phyloP scores from a whole-genome alignment of 2,329 filamentous ascomycete species.

The Didymella sp. region DNA sequence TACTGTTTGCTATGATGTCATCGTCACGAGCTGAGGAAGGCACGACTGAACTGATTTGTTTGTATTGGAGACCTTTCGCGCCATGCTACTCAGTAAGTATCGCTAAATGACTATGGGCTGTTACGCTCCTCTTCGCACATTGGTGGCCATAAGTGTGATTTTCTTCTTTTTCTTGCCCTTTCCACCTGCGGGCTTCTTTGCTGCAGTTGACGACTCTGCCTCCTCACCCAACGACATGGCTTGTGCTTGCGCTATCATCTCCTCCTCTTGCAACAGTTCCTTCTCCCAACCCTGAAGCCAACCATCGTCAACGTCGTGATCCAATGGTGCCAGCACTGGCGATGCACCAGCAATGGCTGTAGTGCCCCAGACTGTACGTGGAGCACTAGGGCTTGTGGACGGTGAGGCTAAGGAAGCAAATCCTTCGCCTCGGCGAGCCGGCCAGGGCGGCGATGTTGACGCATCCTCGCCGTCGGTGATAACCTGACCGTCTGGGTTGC shows the following conservation, averaged over 20 bases:
- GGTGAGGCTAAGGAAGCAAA: conserved; percentile 76
- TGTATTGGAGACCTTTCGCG: conserved; percentile 33
- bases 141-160: conserved; percentile 73
- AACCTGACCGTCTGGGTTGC: conserved; percentile 33
- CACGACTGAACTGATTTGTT: conserved; percentile 4
- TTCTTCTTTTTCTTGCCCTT: conserved; percentile 73
- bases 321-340: conserved; percentile 59
- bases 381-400: conserved; percentile 78
- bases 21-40: conserved; percentile 10
- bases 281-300: conserved; percentile 88
- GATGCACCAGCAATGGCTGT: conserved; percentile 66
- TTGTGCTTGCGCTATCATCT: conserved; percentile 59
- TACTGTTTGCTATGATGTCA: conserved; percentile 18
- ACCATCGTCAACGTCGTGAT: conserved; percentile 69
- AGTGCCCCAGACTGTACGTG: conserved; percentile 93
- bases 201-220: conserved; percentile 9
- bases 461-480: conserved; percentile 43
- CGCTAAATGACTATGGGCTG: conserved; percentile 12
- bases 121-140: conserved; percentile 63
- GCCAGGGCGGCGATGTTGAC: conserved; percentile 58
- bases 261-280: conserved; percentile 69
- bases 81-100: conserved; percentile 35
- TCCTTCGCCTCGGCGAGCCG: conserved; percentile 60
- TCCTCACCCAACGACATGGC: conserved; percentile 46
- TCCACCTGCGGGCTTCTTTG: conserved; percentile 50